Evolutionary conservation across 805 yeast species (phyloP), one percentile per base, ranked within the genome.

Genomic region (Wickerhamomyces queroliae): DNA sequence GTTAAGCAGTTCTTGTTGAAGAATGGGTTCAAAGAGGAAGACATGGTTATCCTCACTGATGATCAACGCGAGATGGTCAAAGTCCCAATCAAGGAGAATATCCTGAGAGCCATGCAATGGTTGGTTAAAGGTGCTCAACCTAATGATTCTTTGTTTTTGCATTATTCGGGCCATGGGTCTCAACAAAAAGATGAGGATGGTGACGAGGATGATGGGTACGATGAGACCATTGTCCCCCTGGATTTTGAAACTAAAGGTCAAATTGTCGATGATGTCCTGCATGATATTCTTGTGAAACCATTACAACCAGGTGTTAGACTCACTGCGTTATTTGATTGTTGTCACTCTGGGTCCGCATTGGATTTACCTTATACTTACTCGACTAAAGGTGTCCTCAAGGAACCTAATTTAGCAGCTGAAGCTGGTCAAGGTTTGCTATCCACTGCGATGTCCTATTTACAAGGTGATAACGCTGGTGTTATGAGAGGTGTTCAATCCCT

Each of bases 141-240:
- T 13, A 84, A 86, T 49, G 95, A 86, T 61, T 75, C 88, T 8
- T 60, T 86, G 36, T 80, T 87, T 50, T 77, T 87, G 70, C 95
- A 87, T 58, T 86, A 81, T 56, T 83, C 93, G 0, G 93, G 95
- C 7, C 95, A 87, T 55, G 95, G 95, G 23, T 88, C 93, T 2
- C 83, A 79, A 53, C 75, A 78, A 5, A 61, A 66, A 35, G 95
- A 86, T 57, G 54, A 63, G 25, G 76, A 79, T 51, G 88, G 88
- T 19, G 93, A 83, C 53, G 91, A 83, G 52, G 85, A 72, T 16
- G 84, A 79, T 50, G 88, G 88, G 0, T 70, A 65, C 52, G 90
- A 83, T 58, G 86, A 81, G 53, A 78, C 77, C 5, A 78, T 83
- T 41, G 82, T 81, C 46, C 90, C 91, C 0, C 70, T 83, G 21